Evolutionary conservation across 2,329 filamentous ascomycete genomes (phyloP).

Genomic region (Fusarium scirpi): DNA sequence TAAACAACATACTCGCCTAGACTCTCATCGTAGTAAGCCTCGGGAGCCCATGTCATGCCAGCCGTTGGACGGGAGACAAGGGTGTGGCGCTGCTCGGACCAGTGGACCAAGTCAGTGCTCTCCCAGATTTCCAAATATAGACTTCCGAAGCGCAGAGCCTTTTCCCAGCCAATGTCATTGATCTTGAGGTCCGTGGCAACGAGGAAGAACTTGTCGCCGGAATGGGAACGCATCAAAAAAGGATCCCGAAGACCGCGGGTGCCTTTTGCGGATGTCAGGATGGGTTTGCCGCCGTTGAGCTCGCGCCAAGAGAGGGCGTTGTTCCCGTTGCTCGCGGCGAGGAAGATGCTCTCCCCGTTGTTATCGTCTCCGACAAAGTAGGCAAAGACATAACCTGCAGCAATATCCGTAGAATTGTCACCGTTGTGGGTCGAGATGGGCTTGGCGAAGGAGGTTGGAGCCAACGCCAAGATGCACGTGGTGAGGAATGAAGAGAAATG

Average conservation of each 20-base stretch:
- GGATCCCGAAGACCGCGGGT: slow-evolving; percentile 13
- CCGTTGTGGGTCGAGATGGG: background rate
- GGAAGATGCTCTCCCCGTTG: slow-evolving; percentile 8
- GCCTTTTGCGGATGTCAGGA: slow-evolving; percentile 1
- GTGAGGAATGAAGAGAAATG: background rate
- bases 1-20: slow-evolving; percentile 59
- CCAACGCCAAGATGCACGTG: slow-evolving; percentile 13
- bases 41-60: slow-evolving; percentile 66
- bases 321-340: slow-evolving; percentile 9
- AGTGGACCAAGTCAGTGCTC: slow-evolving; percentile 60
- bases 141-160: slow-evolving; percentile 5
- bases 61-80: slow-evolving; percentile 60
- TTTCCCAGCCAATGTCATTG: background rate
- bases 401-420: background rate
- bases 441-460: slow-evolving; percentile 7
- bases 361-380: slow-evolving; percentile 13
- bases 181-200: slow-evolving; percentile 10
- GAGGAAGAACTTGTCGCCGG: slow-evolving; percentile 5
- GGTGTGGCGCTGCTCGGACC: slow-evolving; percentile 63
- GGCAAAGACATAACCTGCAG: slow-evolving; percentile 5
- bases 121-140: slow-evolving; percentile 63
- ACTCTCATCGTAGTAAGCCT: slow-evolving; percentile 61
- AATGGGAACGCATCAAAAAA: slow-evolving; percentile 2
- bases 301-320: background rate
- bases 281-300: slow-evolving; percentile 2